phyloP scores from a whole-genome alignment of 2,329 filamentous ascomycete species.

The Phialocephala sp. region DNA sequence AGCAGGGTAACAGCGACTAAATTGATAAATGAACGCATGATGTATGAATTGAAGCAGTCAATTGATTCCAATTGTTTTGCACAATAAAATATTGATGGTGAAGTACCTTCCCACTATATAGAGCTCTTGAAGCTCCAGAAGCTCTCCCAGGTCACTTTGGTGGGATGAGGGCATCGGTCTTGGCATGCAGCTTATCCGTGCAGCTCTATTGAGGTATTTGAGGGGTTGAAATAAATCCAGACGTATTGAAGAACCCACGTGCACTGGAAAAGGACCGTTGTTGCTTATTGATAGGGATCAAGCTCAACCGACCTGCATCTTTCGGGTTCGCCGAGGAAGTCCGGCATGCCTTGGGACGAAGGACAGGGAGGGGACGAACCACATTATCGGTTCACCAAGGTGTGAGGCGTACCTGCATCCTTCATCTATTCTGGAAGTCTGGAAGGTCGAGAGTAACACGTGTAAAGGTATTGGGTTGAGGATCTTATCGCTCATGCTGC shows the following conservation, averaged over 20 bases:
- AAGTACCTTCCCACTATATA: background rate
- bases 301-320: background rate
- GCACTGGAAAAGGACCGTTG: background rate
- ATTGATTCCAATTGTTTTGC: background rate
- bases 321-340: background rate
- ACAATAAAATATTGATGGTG: background rate
- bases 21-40: conserved; percentile 19
- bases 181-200: background rate
- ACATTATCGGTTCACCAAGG: background rate
- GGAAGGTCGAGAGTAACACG: background rate
- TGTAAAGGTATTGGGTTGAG: background rate
- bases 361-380: background rate
- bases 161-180: background rate
- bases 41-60: background rate
- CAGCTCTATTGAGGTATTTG: conserved; percentile 6
- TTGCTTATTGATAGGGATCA: background rate
- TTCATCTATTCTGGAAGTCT: background rate
- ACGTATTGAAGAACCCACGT: background rate
- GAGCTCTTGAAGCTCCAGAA: conserved; percentile 3
- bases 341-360: background rate
- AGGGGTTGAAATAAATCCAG: background rate
- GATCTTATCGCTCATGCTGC: conserved; percentile 5
- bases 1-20: conserved; percentile 9
- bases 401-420: conserved; percentile 4
- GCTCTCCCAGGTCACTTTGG: background rate